A percentile compares a stretch with the other conserved stretches of the same genome.
Conservation (phyloP, 139 green algal genomes). For the Chlorella sp. region DNA sequence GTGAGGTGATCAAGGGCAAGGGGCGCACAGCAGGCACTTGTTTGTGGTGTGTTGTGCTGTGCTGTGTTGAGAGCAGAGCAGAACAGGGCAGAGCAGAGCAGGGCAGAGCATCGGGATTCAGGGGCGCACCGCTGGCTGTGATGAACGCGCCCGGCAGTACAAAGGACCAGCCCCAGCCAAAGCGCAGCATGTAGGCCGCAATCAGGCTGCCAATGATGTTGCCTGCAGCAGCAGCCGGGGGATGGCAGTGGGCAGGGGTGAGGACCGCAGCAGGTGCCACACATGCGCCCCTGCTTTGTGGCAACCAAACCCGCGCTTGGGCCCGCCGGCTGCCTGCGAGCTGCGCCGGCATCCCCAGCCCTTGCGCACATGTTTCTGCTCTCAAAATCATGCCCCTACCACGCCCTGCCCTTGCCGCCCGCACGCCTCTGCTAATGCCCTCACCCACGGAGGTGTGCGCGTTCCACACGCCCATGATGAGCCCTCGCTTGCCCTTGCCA, state of each 20-base stretch:
- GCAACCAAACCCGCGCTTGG: no score
- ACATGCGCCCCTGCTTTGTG: no score
- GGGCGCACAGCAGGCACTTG: no score
- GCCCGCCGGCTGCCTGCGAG: no score
- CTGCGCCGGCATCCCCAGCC: no score
- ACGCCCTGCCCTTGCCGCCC: neutral
- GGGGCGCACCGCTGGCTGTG: constrained; percentile 36
- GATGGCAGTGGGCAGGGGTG: neutral
- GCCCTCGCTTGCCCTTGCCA: constrained; percentile 90
- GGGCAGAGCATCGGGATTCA: no score
- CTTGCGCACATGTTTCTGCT: no score
- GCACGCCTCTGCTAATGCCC: neutral
- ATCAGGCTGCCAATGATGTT: constrained; percentile 94
- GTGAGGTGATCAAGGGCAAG: neutral
- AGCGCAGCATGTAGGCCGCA: constrained; percentile 71
- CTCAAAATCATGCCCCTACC: neutral
- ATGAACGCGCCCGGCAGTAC: constrained; percentile 75
- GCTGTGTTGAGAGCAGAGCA: no score
- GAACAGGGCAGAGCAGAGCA: neutral
- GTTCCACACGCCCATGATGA: constrained; percentile 98
- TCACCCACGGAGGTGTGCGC: constrained; percentile 90
- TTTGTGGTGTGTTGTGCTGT: neutral
- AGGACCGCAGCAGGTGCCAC: neutral
- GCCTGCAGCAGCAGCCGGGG: neutral
- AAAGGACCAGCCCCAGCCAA: constrained; percentile 94